Conservation (phyloP, 306 rosid genomes). For the Lathyrus oleraceus region DNA sequence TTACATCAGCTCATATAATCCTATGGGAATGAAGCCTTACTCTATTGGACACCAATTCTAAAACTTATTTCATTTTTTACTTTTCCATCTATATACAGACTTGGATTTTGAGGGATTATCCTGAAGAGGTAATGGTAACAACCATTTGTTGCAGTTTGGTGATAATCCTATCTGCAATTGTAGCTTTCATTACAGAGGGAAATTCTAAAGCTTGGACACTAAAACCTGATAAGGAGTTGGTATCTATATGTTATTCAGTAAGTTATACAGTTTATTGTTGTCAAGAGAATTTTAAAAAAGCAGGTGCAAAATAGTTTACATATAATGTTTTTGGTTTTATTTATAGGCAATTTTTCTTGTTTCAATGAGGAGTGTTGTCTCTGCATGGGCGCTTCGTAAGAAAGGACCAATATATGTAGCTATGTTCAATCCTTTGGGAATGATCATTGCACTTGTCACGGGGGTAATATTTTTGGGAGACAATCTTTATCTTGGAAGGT, state of each 20-base stretch:
- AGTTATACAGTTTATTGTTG: background rate
- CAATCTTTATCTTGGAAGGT: conserved; percentile 55
- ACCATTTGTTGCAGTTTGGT: conserved; percentile 9
- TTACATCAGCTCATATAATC: too few species aligned
- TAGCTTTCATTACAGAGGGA: conserved; percentile 40
- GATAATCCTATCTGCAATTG: conserved; percentile 36
- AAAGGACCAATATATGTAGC: conserved; percentile 57
- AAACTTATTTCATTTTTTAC: background rate
- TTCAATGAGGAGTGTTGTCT: conserved; percentile 30
- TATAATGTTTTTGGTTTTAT: background rate
- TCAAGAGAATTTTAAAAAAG: background rate
- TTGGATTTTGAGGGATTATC: conserved; percentile 42
- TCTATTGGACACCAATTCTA: background rate
- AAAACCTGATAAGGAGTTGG: conserved; percentile 25
- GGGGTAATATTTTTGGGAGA: conserved; percentile 55
- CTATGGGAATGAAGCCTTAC: too few species aligned
- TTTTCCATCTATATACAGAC: conserved; percentile 36
- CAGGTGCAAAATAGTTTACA: too few species aligned
- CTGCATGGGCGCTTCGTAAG: conserved; percentile 43
- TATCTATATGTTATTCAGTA: conserved; percentile 41
- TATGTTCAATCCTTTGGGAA: conserved; percentile 47
- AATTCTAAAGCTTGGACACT: conserved; percentile 40
- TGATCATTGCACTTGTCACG: conserved; percentile 52
- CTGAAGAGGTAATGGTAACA: conserved; percentile 45
- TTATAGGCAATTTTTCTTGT: conserved; percentile 46